A percentile compares a stretch with the other conserved stretches of the same genome.
phyloP scores from a whole-genome alignment of 345 rosid genomes.

The Pugionium cornutum region DNA sequence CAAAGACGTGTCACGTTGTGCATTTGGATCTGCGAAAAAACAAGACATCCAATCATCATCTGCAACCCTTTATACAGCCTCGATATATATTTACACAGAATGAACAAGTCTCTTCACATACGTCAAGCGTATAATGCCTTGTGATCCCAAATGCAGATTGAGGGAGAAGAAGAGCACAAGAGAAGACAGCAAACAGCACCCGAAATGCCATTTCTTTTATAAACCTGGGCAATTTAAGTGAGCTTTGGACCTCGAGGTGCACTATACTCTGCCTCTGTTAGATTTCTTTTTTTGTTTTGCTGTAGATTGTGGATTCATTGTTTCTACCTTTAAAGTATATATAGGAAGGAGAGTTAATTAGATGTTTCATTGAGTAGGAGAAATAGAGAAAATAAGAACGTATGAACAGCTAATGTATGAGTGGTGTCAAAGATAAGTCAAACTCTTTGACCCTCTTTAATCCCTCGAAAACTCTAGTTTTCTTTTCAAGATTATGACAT shows the following conservation, averaged over 20 bases:
- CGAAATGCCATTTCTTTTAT: constrained; percentile 24
- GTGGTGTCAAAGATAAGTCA: constrained; percentile 78
- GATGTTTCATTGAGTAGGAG: constrained; percentile 17
- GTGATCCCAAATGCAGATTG: constrained; percentile 53
- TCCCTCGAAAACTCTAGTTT: constrained; percentile 28
- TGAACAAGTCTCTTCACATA: constrained; percentile 37
- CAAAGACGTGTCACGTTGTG: constrained; percentile 67
- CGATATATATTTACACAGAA: constrained; percentile 1
- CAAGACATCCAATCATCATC: constrained; percentile 3
- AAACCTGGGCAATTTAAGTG: background rate
- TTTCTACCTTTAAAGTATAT: constrained; percentile 34
- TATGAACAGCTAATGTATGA: constrained; percentile 60
- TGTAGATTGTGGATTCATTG: constrained; percentile 29
- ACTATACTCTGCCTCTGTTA: constrained; percentile 13
- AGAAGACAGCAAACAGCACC: constrained; percentile 39
- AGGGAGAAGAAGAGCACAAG: constrained; percentile 44
- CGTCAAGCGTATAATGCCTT: constrained; percentile 74
- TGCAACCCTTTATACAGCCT: background rate
- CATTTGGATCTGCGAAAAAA: constrained; percentile 49
- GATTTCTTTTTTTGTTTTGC: background rate
- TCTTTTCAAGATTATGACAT: constrained; percentile 38
- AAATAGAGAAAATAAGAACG: constrained; percentile 11
- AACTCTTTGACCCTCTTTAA: constrained; percentile 48
- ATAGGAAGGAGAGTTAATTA: constrained; percentile 32
- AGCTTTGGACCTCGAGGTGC: constrained; percentile 23